Conservation (phyloP, 176 grass and related monocot species). For the Hordeum vulgare region DNA sequence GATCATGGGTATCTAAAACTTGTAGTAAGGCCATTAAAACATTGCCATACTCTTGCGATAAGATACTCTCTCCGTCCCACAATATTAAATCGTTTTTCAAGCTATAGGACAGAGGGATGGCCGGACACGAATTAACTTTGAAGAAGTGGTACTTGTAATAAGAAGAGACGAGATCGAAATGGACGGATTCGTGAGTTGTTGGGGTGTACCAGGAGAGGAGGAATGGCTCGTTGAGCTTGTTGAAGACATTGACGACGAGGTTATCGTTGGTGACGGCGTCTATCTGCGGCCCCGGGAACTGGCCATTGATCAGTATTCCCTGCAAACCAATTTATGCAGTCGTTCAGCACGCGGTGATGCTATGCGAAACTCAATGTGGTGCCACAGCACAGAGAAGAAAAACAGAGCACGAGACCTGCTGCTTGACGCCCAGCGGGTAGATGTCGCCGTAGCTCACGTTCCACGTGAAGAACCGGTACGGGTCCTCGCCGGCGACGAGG, state of each 20-base stretch:
- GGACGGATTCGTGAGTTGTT: not conserved
- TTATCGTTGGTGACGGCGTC: conserved; percentile 95
- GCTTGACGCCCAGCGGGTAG: conserved; percentile 78
- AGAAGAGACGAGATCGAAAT: not conserved
- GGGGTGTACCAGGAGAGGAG: conserved; percentile 79
- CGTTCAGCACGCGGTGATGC: not conserved
- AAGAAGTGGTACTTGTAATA: not conserved
- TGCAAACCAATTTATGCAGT: not conserved
- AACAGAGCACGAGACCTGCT: conserved; percentile 39
- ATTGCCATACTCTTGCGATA: not conserved
- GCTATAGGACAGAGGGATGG: too few species aligned
- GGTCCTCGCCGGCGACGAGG: conserved; percentile 51
- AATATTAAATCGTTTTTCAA: too few species aligned
- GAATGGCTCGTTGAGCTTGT: conserved; percentile 83
- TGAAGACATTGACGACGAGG: conserved; percentile 85
- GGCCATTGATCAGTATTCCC: conserved; percentile 88
- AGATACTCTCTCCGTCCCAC: too few species aligned
- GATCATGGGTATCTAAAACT: not conserved
- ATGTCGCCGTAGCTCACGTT: conserved; percentile 75
- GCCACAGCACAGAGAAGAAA: not conserved
- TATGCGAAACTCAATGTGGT: not conserved
- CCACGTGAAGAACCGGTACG: conserved; percentile 96
- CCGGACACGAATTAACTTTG: not conserved
- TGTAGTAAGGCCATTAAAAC: not conserved
- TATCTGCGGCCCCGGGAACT: conserved; percentile 89